Percentiles rank a stretch among this genome's conserved stretches.
Evolutionary conservation across 176 grass and related monocot genomes (phyloP).

Genomic region (Eleusine indica): DNA sequence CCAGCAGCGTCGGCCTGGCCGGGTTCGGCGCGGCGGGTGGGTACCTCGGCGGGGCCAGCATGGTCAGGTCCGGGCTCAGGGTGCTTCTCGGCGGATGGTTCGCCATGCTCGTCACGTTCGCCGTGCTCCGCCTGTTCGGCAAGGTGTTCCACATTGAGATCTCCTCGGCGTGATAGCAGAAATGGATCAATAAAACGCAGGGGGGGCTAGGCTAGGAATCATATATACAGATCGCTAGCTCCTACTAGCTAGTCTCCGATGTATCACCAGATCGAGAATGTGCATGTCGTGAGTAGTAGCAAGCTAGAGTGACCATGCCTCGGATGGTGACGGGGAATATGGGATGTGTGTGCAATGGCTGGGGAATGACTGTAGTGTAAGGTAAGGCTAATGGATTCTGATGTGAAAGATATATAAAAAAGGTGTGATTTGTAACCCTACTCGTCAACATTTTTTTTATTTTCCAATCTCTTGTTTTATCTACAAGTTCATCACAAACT

Average conservation of each 20-base stretch:
- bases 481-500: neutral
- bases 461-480: neutral
- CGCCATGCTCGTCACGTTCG: conserved; percentile 83
- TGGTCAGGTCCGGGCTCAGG: conserved; percentile 49
- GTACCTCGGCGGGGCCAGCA: conserved; percentile 61
- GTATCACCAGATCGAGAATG: neutral
- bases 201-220: neutral
- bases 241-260: neutral
- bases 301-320: neutral
- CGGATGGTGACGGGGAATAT: neutral
- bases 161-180: conserved; percentile 40
- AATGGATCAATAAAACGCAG: conserved; percentile 15
- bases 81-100: conserved; percentile 82
- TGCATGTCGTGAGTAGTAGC: conserved; percentile 2
- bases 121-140: conserved; percentile 64
- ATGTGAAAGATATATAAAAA: neutral
- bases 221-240: neutral
- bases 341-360: conserved; percentile 6
- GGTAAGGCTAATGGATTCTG: conserved; percentile 13
- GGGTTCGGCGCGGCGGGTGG: conserved; percentile 68
- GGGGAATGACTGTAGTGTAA: neutral
- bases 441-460: neutral
- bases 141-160: conserved; percentile 53
- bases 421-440: neutral
- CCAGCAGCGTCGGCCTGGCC: conserved; percentile 58